These are phyloP conservation scores for Phoma sp. DNA, from an alignment of 2,329 filamentous ascomycete genomes.

Conservation along the genomic window DNA sequence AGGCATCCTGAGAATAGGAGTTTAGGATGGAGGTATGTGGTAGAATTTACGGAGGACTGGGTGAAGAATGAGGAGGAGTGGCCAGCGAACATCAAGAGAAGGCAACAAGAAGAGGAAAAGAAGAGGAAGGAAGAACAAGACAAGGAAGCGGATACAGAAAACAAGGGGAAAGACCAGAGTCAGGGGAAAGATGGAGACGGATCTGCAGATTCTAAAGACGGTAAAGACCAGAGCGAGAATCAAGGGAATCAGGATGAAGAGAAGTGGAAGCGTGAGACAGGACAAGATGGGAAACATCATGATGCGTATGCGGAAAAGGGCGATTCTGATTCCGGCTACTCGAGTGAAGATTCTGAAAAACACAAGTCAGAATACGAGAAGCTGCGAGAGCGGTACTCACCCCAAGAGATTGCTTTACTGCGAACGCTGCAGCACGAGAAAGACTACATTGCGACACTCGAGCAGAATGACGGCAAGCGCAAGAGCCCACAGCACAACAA, in stretches of 20 bases:
- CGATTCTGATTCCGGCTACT: slow-evolving; percentile 22
- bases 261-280: slow-evolving; percentile 29
- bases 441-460: slow-evolving; percentile 49
- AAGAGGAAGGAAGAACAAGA: slow-evolving; percentile 22
- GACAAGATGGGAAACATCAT: slow-evolving; percentile 45
- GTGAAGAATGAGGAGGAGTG: slow-evolving; percentile 57
- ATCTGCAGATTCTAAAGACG: neutral
- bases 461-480: slow-evolving; percentile 53
- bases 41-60: slow-evolving; percentile 57
- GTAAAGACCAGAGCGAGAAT: slow-evolving; percentile 1
- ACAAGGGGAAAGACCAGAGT: neutral
- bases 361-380: slow-evolving; percentile 35
- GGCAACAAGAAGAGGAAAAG: slow-evolving; percentile 35
- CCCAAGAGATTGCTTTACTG: slow-evolving; percentile 48
- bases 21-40: slow-evolving; percentile 57
- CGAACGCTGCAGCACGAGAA: slow-evolving; percentile 54
- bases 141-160: too few species aligned
- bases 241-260: slow-evolving; percentile 35
- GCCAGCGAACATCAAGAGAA: slow-evolving; percentile 55
- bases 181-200: slow-evolving; percentile 27
- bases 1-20: slow-evolving; percentile 53
- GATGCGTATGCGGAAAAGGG: slow-evolving; percentile 41
- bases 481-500: slow-evolving; percentile 45
- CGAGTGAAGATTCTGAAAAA: slow-evolving; percentile 25
- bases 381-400: slow-evolving; percentile 46